Base-by-base conservation (phyloP, 169 alveolate genomes). In the Plasmodium fragile region DNA sequence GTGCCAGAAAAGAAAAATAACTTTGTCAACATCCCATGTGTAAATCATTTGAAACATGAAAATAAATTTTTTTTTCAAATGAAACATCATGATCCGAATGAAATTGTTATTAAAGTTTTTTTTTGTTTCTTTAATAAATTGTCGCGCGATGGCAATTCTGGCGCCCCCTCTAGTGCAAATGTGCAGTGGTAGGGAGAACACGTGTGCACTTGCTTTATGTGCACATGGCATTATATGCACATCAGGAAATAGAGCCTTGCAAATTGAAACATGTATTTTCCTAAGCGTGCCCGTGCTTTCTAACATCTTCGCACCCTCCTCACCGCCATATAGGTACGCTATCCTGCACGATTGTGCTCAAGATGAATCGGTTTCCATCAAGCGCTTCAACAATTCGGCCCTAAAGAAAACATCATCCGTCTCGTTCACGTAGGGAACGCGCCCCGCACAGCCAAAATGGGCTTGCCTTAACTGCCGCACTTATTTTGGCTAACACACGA, bases 301-400 rank as follows among this genome's bases (percentile, higher is more conserved):
- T 18, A 65, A 65, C 75, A 28, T 65, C 11, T 65, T 65, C 4
- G 36, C 75, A 65, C 75, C n/a, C 13, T 5, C 16, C 28, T 52
- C 28, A 34, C 8, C 59, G 13, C 55, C 55, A 0, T 8, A 11
- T 55, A 85, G 93, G 93, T 85, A 73, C 79, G 85, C 84, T 43
- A 73, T 85, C 52, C 93, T 85, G 18, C 93, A 85, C 30, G 93
- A 85, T 69, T 18, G 65, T 18, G 18, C 22, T 22, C 81, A 85
- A 85, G 84, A 85, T 69, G 75, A 65, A 85, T 45, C 93, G 25
- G 43, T 85, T 34, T 85, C 93, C 43, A 85, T 85, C 45, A 85
- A 85, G 79, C 73, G 93, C 30, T 73, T 73, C 49, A 85, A 18
- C 69, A 73, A 52, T 52, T 10, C 32, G n/a, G 18, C 83, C 32